Evolutionary conservation across 2,329 filamentous ascomycete species (phyloP), one percentile per base, ranked within the genome.

Genomic region (Purpureocillium lavendulum): DNA sequence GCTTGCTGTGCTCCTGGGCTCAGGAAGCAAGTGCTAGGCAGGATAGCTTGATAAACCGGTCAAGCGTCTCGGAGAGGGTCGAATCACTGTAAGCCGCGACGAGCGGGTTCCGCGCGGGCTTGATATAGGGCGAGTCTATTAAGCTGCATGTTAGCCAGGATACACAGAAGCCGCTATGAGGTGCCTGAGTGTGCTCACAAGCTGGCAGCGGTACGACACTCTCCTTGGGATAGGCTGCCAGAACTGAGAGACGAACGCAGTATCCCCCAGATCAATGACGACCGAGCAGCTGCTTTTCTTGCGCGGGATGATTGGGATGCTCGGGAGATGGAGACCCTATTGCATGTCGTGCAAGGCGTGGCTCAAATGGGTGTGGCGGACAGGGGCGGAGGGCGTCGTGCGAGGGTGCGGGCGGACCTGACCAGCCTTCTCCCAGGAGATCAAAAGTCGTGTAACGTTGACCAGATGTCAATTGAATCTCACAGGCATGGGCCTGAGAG

Each of bases 261-360:
- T n/a, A 18, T 32, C 17, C 21, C 16, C 14, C 13, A 36, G 38
- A 24, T 35, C 30, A 39, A 18, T 28, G 30, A 17, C 30, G 28
- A 36, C 18, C 24, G 38, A 38, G 35, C 38, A 35, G 39, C 35
- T 32, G 29, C 10, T 10, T 10, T 26, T 5, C 21, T 10, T 26
- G 21, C 21, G 21, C 10, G 21, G 10, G 21, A 26, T 10, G 21
- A 10, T 26, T 26, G 21, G 21, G 21, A 10, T 26, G 21, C 21
- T 26, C 21, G 21, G 44, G 29, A 40, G 35, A 35, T 15, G 29
- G 28, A n/a, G 17, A 24, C 16, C 30, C 46, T 50, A 42, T 46
- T 35, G 48, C 49, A 51, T 51, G 42, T 40, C 45, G 47, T 45
- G 46, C 40, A 40, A 47, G 35, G 35, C 24, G 41, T 42, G 39